A percentile compares a stretch with the other conserved stretches of the same genome.
Evolutionary conservation across 495 filamentous ascomycete genomes (phyloP).

Genomic region (Penicillium coprophilum): DNA sequence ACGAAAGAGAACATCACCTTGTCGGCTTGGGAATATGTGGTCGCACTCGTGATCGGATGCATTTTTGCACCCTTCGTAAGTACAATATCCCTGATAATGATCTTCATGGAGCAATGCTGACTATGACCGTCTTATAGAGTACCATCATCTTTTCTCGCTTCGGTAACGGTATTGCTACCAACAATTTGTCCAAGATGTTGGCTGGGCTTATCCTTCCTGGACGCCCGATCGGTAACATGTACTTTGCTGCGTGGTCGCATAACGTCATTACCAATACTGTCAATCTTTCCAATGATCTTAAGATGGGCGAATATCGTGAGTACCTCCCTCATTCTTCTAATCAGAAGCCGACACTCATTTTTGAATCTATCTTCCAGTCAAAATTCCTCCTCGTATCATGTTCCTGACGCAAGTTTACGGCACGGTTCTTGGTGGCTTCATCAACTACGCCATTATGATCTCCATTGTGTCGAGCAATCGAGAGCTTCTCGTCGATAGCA

Average conservation of each 20-base stretch:
- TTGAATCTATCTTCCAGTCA: constrained; percentile 25
- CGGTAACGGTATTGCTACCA: constrained; percentile 40
- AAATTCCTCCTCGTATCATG: constrained; percentile 47
- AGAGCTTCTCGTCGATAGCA: constrained; percentile 33
- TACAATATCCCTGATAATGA: not conserved
- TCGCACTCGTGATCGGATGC: constrained; percentile 37
- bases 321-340: not conserved
- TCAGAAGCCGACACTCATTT: not conserved
- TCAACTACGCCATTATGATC: constrained; percentile 53
- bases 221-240: constrained; percentile 46
- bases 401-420: constrained; percentile 48
- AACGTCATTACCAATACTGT: constrained; percentile 34
- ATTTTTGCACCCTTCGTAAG: constrained; percentile 38
- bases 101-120: not conserved
- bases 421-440: constrained; percentile 44
- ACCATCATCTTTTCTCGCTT: constrained; percentile 35
- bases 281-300: constrained; percentile 39
- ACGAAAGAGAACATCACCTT: constrained; percentile 51
- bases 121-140: constrained; percentile 19
- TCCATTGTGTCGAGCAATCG: constrained; percentile 40
- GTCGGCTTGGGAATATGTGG: constrained; percentile 56
- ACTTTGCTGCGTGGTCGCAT: constrained; percentile 44
- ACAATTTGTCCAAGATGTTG: constrained; percentile 42
- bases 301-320: constrained; percentile 42
- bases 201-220: constrained; percentile 43